Evolutionary conservation across 163 green algal species (phyloP).

Genomic region (Chlorella variabilis): DNA sequence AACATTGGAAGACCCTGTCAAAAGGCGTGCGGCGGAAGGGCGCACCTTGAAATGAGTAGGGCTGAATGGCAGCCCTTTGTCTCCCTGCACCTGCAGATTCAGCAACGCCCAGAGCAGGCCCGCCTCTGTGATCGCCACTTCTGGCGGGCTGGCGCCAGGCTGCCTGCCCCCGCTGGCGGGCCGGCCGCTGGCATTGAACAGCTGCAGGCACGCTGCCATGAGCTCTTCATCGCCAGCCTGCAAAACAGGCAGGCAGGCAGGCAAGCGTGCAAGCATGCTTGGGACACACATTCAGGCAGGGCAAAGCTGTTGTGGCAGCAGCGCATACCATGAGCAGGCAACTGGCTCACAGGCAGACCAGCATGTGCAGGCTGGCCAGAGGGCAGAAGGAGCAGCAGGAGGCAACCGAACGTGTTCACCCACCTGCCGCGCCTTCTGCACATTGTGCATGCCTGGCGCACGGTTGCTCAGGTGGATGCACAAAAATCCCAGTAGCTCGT

Average conservation of each 20-base stretch:
- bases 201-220: neutral
- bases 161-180: neutral
- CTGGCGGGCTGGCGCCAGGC: neutral
- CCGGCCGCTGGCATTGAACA: neutral
- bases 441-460: neutral
- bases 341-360: no score
- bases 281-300: no score
- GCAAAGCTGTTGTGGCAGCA: no score
- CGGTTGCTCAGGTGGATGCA: neutral
- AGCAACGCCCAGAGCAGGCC: neutral
- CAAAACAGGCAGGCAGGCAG: neutral
- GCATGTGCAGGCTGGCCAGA: no score
- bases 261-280: neutral
- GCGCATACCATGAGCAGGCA: no score
- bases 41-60: neutral
- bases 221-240: neutral
- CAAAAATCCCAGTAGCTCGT: conserved; percentile 10
- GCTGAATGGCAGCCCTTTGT: no score
- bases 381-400: no score
- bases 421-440: neutral
- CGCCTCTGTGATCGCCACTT: neutral
- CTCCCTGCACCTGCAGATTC: neutral
- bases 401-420: no score
- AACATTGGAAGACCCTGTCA: no score
- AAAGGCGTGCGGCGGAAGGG: no score